Percentiles rank a stretch among this genome's conserved stretches.
These are phyloP conservation scores for Trichoderma sp. DNA, from an alignment of 2,329 filamentous ascomycete genomes.

Conservation along the genomic window DNA sequence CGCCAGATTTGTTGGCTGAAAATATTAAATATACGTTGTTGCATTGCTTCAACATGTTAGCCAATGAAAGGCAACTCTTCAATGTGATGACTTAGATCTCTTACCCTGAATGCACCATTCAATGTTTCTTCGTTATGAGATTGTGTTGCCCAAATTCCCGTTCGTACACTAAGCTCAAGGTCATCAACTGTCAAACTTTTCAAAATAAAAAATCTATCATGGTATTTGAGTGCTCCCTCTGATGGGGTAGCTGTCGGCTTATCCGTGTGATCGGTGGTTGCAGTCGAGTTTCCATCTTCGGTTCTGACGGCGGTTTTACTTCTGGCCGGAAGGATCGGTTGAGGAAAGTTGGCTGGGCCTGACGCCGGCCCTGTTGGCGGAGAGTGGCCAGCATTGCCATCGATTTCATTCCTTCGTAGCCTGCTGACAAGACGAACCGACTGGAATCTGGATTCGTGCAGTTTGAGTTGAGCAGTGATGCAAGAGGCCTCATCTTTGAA, in stretches of 20 bases:
- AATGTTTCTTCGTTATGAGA: slow-evolving; percentile 84
- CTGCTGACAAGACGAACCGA: slow-evolving; percentile 83
- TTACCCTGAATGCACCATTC: slow-evolving; percentile 79
- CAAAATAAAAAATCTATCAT: slow-evolving; percentile 84
- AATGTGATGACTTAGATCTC: slow-evolving; percentile 24
- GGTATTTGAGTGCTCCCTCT: slow-evolving; percentile 30
- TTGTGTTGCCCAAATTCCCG: slow-evolving; percentile 90
- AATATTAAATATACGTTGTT: slow-evolving; percentile 91
- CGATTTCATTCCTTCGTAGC: slow-evolving; percentile 59
- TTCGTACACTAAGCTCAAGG: slow-evolving; percentile 81
- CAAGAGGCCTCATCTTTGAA: slow-evolving; percentile 81
- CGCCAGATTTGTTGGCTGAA: slow-evolving; percentile 94
- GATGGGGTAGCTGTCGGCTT: not conserved
- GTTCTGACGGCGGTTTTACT: slow-evolving; percentile 18
- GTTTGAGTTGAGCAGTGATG: slow-evolving; percentile 71
- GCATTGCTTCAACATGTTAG: slow-evolving; percentile 53
- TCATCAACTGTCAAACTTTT: slow-evolving; percentile 93
- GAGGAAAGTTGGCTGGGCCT: slow-evolving; percentile 30
- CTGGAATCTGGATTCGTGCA: slow-evolving; percentile 89
- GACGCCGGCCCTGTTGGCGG: slow-evolving; percentile 56
- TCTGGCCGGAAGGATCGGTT: slow-evolving; percentile 20
- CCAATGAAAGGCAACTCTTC: not conserved
- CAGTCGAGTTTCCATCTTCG: not conserved
- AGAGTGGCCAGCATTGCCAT: slow-evolving; percentile 45
- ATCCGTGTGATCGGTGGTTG: not conserved